These are phyloP conservation scores for Ustanciosporium gigantosporum DNA, from an alignment of 1,284 basidiomycete species.

Conservation along the genomic window DNA sequence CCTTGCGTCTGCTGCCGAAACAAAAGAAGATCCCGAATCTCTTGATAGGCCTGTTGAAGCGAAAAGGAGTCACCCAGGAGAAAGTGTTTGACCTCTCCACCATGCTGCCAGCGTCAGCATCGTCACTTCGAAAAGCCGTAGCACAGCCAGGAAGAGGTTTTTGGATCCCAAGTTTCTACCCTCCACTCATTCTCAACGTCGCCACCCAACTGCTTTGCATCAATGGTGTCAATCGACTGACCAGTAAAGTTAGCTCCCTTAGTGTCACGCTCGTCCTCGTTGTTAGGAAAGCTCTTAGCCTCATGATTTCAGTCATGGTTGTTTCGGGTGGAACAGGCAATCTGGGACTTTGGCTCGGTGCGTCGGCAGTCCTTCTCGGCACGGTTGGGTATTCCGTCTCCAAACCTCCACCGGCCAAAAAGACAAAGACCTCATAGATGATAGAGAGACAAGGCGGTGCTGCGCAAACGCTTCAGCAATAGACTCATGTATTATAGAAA, in stretches of 20 bases:
- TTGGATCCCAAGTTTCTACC: constrained; percentile 69
- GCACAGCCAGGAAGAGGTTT: constrained; percentile 5
- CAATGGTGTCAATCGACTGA: constrained; percentile 85
- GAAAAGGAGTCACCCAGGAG: constrained; percentile 65
- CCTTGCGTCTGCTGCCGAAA: not conserved
- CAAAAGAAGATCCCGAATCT: constrained; percentile 66
- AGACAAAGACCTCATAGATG: not conserved
- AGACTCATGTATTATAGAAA: no score
- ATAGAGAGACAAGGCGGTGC: not conserved
- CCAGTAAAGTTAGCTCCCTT: constrained; percentile 72
- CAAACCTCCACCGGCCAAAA: constrained; percentile 3
- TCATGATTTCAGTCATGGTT: constrained; percentile 73
- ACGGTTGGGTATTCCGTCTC: constrained; percentile 69
- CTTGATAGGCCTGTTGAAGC: constrained; percentile 45
- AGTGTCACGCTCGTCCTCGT: constrained; percentile 86
- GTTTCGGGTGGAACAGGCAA: constrained; percentile 60
- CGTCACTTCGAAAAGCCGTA: constrained; percentile 14
- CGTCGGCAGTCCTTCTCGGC: constrained; percentile 70
- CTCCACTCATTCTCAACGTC: constrained; percentile 73
- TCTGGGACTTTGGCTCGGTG: constrained; percentile 42
- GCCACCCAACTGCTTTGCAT: constrained; percentile 84
- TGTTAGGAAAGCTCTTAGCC: constrained; percentile 82
- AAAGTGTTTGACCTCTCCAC: constrained; percentile 55
- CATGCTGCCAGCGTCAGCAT: constrained; percentile 15
- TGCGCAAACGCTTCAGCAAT: no score